A percentile compares a stretch with the other conserved stretches of the same genome.
These are phyloP conservation scores for Hanseniaspora vineae DNA, from an alignment of 805 yeast genomes.

Conservation along the genomic window DNA sequence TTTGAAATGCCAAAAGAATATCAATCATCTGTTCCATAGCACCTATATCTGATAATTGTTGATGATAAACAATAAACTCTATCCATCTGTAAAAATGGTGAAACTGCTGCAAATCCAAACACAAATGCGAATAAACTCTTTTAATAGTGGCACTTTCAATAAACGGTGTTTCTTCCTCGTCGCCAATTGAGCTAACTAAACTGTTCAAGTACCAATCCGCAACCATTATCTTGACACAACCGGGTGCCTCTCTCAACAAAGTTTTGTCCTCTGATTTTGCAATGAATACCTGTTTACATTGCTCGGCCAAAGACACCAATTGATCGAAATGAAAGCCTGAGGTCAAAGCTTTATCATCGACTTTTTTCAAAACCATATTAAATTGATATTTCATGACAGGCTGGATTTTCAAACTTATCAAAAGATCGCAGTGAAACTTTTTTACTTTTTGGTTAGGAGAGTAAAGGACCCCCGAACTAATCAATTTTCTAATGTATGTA, in stretches of 20 bases:
- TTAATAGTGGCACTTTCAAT: conserved; percentile 12
- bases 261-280: conserved; percentile 10
- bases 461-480: conserved; percentile 78
- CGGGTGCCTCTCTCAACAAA: conserved; percentile 19
- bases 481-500: conserved; percentile 63
- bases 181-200: conserved; percentile 21
- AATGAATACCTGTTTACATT: conserved; percentile 13
- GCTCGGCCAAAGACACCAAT: conserved; percentile 23
- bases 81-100: conserved; percentile 25
- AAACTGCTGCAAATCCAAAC: conserved; percentile 14
- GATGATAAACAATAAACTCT: conserved; percentile 22
- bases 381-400: conserved; percentile 38
- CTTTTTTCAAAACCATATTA: conserved; percentile 39
- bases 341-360: conserved; percentile 23
- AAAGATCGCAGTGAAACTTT: conserved; percentile 39
- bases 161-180: conserved; percentile 12
- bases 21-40: conserved; percentile 18
- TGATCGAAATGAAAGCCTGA: conserved; percentile 24
- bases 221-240: conserved; percentile 32
- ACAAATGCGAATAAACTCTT: conserved; percentile 14
- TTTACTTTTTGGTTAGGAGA: conserved; percentile 38
- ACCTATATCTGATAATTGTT: conserved; percentile 16
- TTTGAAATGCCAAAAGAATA: conserved; percentile 17
- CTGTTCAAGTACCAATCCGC: conserved; percentile 37
- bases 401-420: conserved; percentile 46